Evolutionary conservation across 1,139 yeast species (phyloP).

Genomic region (Scheffersomyces titani): DNA sequence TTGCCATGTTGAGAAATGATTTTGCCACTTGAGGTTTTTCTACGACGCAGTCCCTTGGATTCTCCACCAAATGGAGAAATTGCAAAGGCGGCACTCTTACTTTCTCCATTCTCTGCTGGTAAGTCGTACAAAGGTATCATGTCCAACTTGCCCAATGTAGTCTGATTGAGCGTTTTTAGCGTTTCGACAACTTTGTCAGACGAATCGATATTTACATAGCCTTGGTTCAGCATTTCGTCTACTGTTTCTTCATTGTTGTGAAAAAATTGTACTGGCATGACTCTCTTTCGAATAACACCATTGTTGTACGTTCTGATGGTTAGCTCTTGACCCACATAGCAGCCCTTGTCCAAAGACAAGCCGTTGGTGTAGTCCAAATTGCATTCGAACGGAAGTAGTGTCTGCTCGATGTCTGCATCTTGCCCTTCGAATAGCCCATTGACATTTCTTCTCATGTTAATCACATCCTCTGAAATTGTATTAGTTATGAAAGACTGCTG

Average conservation of each 20-base stretch:
- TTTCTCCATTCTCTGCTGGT: constrained; percentile 7
- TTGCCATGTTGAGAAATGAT: constrained; percentile 58
- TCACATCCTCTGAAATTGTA: constrained; percentile 22
- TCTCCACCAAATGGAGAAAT: constrained; percentile 19
- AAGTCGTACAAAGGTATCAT: constrained; percentile 22
- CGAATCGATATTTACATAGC: constrained; percentile 13
- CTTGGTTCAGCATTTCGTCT: constrained; percentile 4
- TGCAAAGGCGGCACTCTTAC: constrained; percentile 27
- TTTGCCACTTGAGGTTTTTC: constrained; percentile 56
- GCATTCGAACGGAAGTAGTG: constrained; percentile 78
- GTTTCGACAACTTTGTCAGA: constrained; percentile 18
- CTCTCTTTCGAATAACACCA: constrained; percentile 79
- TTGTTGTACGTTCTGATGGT: constrained; percentile 86
- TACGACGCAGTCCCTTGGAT: constrained; percentile 29
- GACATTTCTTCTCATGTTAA: constrained; percentile 50
- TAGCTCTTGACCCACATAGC: constrained; percentile 94
- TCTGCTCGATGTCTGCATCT: constrained; percentile 38
- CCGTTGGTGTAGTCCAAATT: constrained; percentile 85
- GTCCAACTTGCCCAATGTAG: constrained; percentile 25
- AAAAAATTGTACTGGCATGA: constrained; percentile 69
- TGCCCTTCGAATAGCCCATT: constrained; percentile 71
- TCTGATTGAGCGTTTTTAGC: constrained; percentile 16
- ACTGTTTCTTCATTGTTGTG: constrained; percentile 17
- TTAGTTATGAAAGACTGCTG: constrained; percentile 20
- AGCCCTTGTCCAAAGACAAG: constrained; percentile 85